Base-by-base conservation (phyloP, 1,139 yeast genomes). In the Kodamaea arcana region DNA sequence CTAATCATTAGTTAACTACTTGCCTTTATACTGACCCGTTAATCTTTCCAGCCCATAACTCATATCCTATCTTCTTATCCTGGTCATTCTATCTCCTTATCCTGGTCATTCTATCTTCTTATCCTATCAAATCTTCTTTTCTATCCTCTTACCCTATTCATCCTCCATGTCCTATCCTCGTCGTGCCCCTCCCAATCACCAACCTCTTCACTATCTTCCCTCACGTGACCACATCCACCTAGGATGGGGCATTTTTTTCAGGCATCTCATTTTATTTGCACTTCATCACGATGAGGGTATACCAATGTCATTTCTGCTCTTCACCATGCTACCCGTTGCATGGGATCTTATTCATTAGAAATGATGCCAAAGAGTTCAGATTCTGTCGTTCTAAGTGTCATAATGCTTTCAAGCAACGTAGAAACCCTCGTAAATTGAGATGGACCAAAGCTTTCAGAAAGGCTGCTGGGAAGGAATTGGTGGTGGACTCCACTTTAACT, bases 361-460 rank as follows among this genome's bases (percentile, higher is more conserved):
- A 92, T 61, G 99, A 92, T 55, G 95, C 97, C 48, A 92, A 92
- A 58, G 97, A 88, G 65, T 92, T 92, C 60, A 76, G 95, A 54
- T 92, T 92, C 70, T 92, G 99, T 62, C 87, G 97, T 62, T 88
- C 97, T 46, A 92, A 94, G 62, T 92, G 99, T 69, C 98, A 92
- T 69, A 87, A 88, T 60, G 84, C 92, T 40, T 92, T 92, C 80
- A 92, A 92, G 65, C 94, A 88, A 72, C 90, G 96, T 74, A 83
- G 99, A 67, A 92, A 92, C 70, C 99, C 99, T 51, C 83, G 99
- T 70, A 92, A 92, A 67, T 81, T 90, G 64, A 83, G 78, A 68
- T 92, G 98, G 98, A 92, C 98, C 41, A 92, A 94, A 65, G 97
- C 98, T 1, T 92, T 94, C 77, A 82, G 99, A 70, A 92, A 92